Percentiles rank a stretch among this genome's conserved stretches.
These are phyloP conservation scores for Physcomitrium patens DNA, from an alignment of 225 moss, liverwort and hornwort genomes.

Conservation along the genomic window DNA sequence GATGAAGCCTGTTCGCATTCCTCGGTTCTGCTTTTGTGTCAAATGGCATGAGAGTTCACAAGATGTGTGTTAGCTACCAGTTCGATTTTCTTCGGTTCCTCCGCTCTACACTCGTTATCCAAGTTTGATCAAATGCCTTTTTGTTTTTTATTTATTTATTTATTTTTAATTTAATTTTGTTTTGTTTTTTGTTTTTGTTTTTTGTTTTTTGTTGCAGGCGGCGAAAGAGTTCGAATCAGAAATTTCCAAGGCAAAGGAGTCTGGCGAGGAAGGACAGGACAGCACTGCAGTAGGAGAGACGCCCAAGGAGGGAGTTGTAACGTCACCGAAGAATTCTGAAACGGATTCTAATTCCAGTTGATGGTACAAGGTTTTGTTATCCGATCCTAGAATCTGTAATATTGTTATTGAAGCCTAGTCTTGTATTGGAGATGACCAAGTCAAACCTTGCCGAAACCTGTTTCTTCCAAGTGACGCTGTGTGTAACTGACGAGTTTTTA, in stretches of 20 bases:
- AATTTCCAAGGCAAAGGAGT: conserved; percentile 53
- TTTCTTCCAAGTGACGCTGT: conserved; percentile 35
- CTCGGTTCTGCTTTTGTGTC: not conserved
- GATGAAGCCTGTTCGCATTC: not conserved
- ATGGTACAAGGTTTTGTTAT: conserved; percentile 25
- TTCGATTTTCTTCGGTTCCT: not conserved
- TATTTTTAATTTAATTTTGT: no score
- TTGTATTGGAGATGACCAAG: conserved; percentile 22
- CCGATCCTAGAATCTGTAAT: conserved; percentile 35
- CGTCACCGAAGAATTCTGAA: conserved; percentile 49
- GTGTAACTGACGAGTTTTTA: conserved; percentile 43
- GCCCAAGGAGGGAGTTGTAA: conserved; percentile 36
- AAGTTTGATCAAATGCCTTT: not conserved
- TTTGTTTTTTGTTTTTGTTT: conserved; percentile 8
- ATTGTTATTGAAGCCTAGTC: conserved; percentile 31
- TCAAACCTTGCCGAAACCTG: conserved; percentile 22
- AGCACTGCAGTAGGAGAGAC: conserved; percentile 25
- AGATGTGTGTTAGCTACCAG: conserved; percentile 3
- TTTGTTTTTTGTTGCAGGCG: conserved; percentile 53
- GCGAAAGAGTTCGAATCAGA: conserved; percentile 92
- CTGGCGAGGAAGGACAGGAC: conserved; percentile 26
- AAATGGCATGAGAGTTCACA: not conserved
- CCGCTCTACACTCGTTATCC: not conserved
- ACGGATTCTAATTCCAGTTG: conserved; percentile 45
- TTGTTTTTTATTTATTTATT: no score